Evolutionary conservation across 2,329 filamentous ascomycete genomes (phyloP), one percentile per base, ranked within the genome.

Genomic region (Phialophora expanda): DNA sequence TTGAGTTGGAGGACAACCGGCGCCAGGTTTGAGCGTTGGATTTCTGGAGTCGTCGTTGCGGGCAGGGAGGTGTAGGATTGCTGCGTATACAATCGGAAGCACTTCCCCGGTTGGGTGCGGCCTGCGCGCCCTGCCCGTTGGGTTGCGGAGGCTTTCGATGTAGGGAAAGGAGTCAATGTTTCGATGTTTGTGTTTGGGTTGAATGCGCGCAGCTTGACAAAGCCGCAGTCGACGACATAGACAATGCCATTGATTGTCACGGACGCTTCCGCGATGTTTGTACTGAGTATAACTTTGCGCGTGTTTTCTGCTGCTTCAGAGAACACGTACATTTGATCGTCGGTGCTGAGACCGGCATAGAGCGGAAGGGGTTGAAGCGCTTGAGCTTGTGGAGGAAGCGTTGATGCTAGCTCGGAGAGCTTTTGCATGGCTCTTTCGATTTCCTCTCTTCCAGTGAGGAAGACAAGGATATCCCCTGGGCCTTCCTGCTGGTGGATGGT

Each of bases 261-360:
- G 1, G 92, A 97, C 4, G 95, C 94, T 81, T 99, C 95, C 12
- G 95, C 93, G 70, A 98, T 97, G 75, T 98, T 98, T 65, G 95
- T 98, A 3, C 92, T 90, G 70, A 97, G 89, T 41, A 99, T 91
- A 46, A 97, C 90, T 75, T 98, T 98, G 50, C 95, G 86, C 1
- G 89, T 93, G 66, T 93, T 89, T 67, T 91, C 88, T 0, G 91
- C 88, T 1, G 93, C 82, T 61, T 90, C 88, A 73, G 97, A 92
- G 75, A 98, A 98, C 48, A 98, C 90, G 70, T 93, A 93, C 87
- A 97, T 94, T 75, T 98, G 95, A 74, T 97, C 89, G 70, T 97
- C 93, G 8, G 90, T 92, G 1, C 92, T 87, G 5, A 98, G 84
- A 1, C 94, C 95, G 4, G 95, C 92, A 75, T 96, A 98, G 0